Percentiles rank a stretch among this genome's conserved stretches.
Conservation (phyloP, 139 green algal genomes). For the Volvox africanus region DNA sequence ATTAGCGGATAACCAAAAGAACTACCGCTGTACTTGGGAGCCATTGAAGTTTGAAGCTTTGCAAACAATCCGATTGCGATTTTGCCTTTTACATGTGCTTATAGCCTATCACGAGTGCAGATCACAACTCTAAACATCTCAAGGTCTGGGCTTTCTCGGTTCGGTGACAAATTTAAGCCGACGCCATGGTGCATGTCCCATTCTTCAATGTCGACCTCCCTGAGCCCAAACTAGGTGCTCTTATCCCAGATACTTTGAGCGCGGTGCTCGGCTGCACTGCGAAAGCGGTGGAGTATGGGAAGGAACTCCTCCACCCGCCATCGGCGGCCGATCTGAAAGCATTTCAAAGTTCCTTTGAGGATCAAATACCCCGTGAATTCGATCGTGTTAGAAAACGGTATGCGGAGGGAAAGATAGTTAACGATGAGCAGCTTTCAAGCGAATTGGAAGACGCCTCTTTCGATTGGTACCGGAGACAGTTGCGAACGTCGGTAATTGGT, state of each 20-base stretch:
- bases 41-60: too few relatives aligned
- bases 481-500: conserved; percentile 43
- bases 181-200: conserved; percentile 48
- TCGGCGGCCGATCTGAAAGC: neutral
- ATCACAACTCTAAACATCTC: too few relatives aligned
- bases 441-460: conserved; percentile 64
- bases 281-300: neutral
- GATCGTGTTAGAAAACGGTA: conserved; percentile 44
- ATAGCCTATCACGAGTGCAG: too few relatives aligned
- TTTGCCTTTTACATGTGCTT: too few relatives aligned
- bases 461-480: conserved; percentile 58
- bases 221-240: neutral
- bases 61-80: too few relatives aligned
- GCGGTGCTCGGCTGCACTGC: neutral
- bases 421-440: conserved; percentile 50
- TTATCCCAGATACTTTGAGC: conserved; percentile 10
- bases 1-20: too few relatives aligned
- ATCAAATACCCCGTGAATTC: conserved; percentile 48
- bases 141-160: too few relatives aligned
- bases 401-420: conserved; percentile 48
- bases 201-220: conserved; percentile 47
- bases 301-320: neutral
- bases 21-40: too few relatives aligned
- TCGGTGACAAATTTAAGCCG: neutral
- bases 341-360: neutral